These are phyloP conservation scores for Pharnaceum exiguum DNA, from an alignment of 148 eudicot species.

Conservation along the genomic window DNA sequence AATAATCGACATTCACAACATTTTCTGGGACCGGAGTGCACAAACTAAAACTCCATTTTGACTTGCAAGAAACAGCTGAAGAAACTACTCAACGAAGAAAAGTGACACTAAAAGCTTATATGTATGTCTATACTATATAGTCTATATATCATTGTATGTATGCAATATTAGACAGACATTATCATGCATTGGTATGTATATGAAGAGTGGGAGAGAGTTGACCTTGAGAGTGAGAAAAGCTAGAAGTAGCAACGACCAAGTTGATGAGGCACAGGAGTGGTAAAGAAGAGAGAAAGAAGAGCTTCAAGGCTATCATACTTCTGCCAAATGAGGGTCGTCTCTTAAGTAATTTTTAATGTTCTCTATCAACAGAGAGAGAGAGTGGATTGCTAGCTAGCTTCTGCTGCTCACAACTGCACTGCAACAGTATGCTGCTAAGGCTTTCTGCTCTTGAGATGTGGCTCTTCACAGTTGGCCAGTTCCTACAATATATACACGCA, in stretches of 20 bases:
- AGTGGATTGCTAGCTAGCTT: not conserved
- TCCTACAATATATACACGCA: conserved; percentile 13
- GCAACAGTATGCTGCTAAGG: not conserved
- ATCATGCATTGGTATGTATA: too few species aligned
- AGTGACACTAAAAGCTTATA: too few species aligned
- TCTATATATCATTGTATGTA: too few species aligned
- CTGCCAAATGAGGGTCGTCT: not conserved
- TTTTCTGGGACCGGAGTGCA: too few species aligned
- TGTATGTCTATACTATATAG: too few species aligned
- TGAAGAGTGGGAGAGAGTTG: not conserved
- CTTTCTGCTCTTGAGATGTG: conserved; percentile 27
- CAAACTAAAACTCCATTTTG: too few species aligned
- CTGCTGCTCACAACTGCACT: not conserved
- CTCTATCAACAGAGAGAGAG: conserved; percentile 1
- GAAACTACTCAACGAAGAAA: too few species aligned
- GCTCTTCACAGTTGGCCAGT: conserved; percentile 54
- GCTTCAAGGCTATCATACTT: conserved; percentile 12
- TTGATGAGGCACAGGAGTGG: conserved; percentile 26
- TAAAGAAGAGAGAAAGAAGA: conserved; percentile 14
- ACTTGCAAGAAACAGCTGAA: too few species aligned
- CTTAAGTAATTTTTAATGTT: not conserved
- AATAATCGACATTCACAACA: too few species aligned
- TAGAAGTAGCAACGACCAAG: conserved; percentile 20
- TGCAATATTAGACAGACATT: too few species aligned
- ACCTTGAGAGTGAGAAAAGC: conserved; percentile 32